phyloP scores from a whole-genome alignment of 2,329 filamentous ascomycete species.

The Davidsoniella neocaledoniae region DNA sequence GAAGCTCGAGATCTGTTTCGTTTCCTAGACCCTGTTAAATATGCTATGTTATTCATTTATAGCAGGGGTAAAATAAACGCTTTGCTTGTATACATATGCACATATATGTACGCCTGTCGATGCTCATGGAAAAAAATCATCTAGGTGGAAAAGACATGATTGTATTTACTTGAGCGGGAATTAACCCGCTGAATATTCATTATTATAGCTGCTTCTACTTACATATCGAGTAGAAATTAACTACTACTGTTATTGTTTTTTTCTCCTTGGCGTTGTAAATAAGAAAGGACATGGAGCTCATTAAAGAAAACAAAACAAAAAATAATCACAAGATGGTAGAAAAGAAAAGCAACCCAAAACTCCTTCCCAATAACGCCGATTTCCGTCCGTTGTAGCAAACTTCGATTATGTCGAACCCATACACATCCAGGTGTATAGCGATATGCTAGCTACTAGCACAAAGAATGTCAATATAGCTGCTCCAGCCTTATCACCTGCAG shows the following conservation, averaged over 20 bases:
- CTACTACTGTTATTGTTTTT: not conserved
- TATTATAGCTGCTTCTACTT: too few relatives aligned
- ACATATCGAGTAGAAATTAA: too few relatives aligned
- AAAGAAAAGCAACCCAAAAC: not conserved
- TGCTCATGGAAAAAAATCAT: too few relatives aligned
- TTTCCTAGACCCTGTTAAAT: too few relatives aligned
- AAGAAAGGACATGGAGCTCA: not conserved
- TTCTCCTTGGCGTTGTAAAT: not conserved
- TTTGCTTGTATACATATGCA: too few relatives aligned
- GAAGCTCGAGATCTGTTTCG: not conserved
- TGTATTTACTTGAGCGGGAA: too few relatives aligned
- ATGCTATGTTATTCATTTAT: too few relatives aligned
- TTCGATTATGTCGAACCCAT: slow-evolving; percentile 1
- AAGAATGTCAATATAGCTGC: slow-evolving; percentile 31
- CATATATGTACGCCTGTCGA: too few relatives aligned
- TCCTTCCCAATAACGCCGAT: not conserved
- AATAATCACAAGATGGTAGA: not conserved
- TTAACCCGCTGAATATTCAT: too few relatives aligned
- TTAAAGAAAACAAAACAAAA: not conserved
- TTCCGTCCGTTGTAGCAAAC: not conserved
- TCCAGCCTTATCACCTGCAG: slow-evolving; percentile 28
- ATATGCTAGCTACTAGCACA: slow-evolving; percentile 20
- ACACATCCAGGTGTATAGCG: slow-evolving; percentile 8
- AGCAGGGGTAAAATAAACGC: too few relatives aligned
- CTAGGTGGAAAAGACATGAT: too few relatives aligned